Evolutionary conservation across 1,284 basidiomycete genomes (phyloP).

Genomic region (Apiotrichum sp.): DNA sequence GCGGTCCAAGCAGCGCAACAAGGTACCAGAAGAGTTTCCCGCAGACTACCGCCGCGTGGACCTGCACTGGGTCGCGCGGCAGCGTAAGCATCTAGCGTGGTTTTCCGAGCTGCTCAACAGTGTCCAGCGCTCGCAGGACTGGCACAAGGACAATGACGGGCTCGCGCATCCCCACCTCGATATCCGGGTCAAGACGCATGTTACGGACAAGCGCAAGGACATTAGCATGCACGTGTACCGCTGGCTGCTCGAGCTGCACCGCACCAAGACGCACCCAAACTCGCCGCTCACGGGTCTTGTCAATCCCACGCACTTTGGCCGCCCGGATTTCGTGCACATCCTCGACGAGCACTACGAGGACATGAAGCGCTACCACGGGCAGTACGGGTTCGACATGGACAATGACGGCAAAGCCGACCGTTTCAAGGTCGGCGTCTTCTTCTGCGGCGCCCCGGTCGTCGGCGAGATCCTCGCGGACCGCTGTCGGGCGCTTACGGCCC

Average conservation of each 20-base stretch:
- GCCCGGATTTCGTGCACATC: constrained; percentile 28
- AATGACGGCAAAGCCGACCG: constrained; percentile 15
- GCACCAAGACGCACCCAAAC: constrained; percentile 12
- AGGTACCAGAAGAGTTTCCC: not conserved
- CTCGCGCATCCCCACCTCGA: constrained; percentile 6
- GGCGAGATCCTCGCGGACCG: constrained; percentile 30
- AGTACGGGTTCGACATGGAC: constrained; percentile 9
- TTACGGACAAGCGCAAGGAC: not conserved
- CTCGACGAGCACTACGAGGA: constrained; percentile 30
- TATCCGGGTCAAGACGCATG: constrained; percentile 13
- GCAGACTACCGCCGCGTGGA: constrained; percentile 27
- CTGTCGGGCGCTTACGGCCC: constrained; percentile 22
- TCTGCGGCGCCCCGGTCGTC: constrained; percentile 28
- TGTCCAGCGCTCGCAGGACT: constrained; percentile 20
- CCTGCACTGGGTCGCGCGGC: constrained; percentile 32
- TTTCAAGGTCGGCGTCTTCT: constrained; percentile 32
- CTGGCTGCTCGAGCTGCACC: constrained; percentile 10
- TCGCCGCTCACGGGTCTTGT: constrained; percentile 27
- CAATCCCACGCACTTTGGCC: constrained; percentile 26
- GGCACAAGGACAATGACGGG: constrained; percentile 16
- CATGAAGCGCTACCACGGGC: constrained; percentile 16
- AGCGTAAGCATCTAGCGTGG: constrained; percentile 24
- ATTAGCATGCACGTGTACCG: constrained; percentile 2
- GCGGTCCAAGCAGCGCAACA: constrained; percentile 4
- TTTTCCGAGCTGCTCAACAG: constrained; percentile 29